Evolutionary conservation across 164 flowering plant genomes (phyloP), one percentile per base, ranked within the genome.

Genomic region (Houttuynia cordata): DNA sequence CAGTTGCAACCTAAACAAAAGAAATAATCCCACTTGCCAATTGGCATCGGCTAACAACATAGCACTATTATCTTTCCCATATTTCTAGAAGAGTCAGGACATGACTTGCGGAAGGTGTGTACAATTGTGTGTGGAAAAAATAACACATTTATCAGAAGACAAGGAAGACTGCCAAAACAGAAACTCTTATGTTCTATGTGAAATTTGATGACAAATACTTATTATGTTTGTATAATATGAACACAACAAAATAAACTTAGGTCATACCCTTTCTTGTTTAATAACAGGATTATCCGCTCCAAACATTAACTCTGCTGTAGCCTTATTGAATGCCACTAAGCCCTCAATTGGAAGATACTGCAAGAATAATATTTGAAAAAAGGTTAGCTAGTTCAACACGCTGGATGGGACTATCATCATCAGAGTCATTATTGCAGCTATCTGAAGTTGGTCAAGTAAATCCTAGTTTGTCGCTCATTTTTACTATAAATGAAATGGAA

Each of bases 331-430:
- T 58, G 92, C 96, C 75, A 92, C 99, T 77, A 90, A 67, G 63
- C 99, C 99, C 76, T 93, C 99, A 25, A 93, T 93, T n/a, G 99
- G 99, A 24, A 93, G 97, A 79, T 93, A 93, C 99, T 93, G 73
- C 73, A 78, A 55, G 53, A 68, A 57, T 18, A 45, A 24, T 18
- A 42, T 4, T 3, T 14, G 9, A 42, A 10, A 10, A 42, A 10
- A 42, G 10, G 49, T 10, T 3, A 42, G 49, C 4, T 10, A 10
- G 12, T 10, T 42, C 49, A 42, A 30, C 37, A 30, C 37, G 6
- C 6, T 30, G 37, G 37, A 30, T 2, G 37, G 6, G 4, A 30
- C 6, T 6, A 6, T 2, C 37, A 30, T 30, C 37, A 30, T 30
- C 37, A 30, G 2, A 30, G 6, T 2, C 37, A 2, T 30, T 30